Evolutionary conservation across 441 rosid genomes (phyloP), one percentile per base, ranked within the genome.

Genomic region (Metrosideros polymorpha): DNA sequence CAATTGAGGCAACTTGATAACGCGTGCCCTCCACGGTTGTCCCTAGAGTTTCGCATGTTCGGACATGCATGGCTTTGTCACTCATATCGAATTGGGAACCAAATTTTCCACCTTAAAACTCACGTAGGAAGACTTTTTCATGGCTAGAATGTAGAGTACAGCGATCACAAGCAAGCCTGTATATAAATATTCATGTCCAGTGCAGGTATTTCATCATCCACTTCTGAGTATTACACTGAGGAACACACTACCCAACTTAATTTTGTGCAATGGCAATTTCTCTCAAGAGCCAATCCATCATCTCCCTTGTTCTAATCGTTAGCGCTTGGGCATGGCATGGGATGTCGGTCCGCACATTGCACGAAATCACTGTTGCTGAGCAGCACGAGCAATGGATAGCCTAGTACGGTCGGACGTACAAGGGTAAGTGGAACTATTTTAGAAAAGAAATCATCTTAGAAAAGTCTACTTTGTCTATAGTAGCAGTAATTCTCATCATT

Each of bases 371-470:
- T 17, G 49, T 86, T 24, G 84, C 27, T 13, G 51, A 52, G 29
- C 51, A 42, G 61, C 83, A 84, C 32, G 85, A 59, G 84, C 85
- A 83, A 19, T 88, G 89, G 89, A 71, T 88, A 84, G 79, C 45
- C 27, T 30, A 18, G 17, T 32, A 19, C 30, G 86, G 52, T 29
- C 53, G 87, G 49, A 82, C 7, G 52, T 88, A 86, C 43, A 3
- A 35, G 84, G 18, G 83, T 6, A 43, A 43, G 47, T 43, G 47
- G 47, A 43, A 6, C 2, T 43, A 43, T 43, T 6, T 2, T 43
- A 43, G 6, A 43, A 43, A 43, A 43, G 47, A 9, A 6, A 6
- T 43, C 47, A 43, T 43, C 47, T 43, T 43, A 6, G 47, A n/a
- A 43, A 43, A 43, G 47, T 43, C 47, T 43, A 43, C 9, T 43